These are phyloP conservation scores for Trematosphaeria pertusa DNA, from an alignment of 2,329 filamentous ascomycete species.

Conservation along the genomic window DNA sequence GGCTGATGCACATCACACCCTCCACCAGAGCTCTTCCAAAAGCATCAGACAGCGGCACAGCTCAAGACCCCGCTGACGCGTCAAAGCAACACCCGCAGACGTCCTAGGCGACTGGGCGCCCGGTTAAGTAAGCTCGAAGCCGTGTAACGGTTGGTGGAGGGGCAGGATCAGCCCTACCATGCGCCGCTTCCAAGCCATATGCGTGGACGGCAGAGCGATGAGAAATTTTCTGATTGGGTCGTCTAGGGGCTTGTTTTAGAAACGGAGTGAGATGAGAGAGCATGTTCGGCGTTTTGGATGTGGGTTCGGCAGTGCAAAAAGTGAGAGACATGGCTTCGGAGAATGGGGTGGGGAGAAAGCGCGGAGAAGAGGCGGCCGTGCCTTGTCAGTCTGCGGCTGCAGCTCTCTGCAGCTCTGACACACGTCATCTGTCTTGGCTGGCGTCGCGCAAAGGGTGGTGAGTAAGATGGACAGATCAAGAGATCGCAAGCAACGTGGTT, in stretches of 20 bases:
- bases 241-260: too few species aligned
- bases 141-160: neutral
- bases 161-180: conserved; percentile 4
- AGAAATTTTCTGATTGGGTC: too few species aligned
- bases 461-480: too few species aligned
- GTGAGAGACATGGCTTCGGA: conserved; percentile 19
- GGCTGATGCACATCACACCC: neutral
- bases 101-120: neutral
- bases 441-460: too few species aligned
- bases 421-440: neutral
- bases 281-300: too few species aligned
- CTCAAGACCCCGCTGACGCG: neutral
- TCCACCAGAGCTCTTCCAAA: neutral
- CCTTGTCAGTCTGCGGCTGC: conserved; percentile 1
- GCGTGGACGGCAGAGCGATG: too few species aligned
- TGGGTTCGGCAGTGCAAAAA: too few species aligned
- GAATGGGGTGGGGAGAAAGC: conserved; percentile 25
- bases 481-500: neutral
- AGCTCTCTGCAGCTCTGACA: conserved; percentile 4
- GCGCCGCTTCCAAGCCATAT: neutral
- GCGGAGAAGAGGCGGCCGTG: conserved; percentile 11
- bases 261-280: too few species aligned
- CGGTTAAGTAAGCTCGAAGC: neutral
- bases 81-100: neutral
- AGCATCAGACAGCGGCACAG: neutral